Evolutionary conservation across 2,329 filamentous ascomycete genomes (phyloP).

Genomic region (Balansia obtecta): DNA sequence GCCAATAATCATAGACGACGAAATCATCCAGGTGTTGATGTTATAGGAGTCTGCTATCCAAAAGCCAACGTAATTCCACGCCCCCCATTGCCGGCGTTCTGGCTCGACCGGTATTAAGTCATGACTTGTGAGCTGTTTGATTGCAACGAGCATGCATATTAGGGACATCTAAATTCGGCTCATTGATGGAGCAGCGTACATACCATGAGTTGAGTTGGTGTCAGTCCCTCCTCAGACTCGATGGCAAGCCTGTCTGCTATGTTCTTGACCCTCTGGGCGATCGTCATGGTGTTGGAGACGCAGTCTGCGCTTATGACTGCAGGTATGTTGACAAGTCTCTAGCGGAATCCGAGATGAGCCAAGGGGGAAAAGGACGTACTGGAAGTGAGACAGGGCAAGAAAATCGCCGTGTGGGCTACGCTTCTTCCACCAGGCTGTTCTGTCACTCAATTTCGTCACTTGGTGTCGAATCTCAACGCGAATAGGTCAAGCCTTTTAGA

Average conservation of each 20-base stretch:
- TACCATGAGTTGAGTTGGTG: constrained; percentile 67
- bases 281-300: background rate
- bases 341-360: background rate
- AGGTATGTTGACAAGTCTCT: background rate
- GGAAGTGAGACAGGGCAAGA: too few relatives aligned
- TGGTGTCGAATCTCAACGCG: too few relatives aligned
- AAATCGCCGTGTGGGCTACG: too few relatives aligned
- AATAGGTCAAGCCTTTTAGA: background rate
- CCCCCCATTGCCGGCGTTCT: constrained; percentile 67
- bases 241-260: constrained; percentile 55
- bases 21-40: constrained; percentile 92
- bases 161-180: background rate
- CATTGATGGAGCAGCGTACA: constrained; percentile 20
- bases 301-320: background rate
- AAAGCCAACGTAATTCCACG: constrained; percentile 81
- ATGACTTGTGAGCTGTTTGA: constrained; percentile 57
- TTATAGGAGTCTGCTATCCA: constrained; percentile 82
- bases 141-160: background rate
- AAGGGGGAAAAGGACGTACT: background rate
- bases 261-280: constrained; percentile 17
- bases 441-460: too few relatives aligned
- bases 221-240: constrained; percentile 63
- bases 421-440: too few relatives aligned
- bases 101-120: constrained; percentile 74
- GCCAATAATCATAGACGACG: constrained; percentile 64